phyloP scores from a whole-genome alignment of 148 eudicot genomes.

The Pouteria glomerata region DNA sequence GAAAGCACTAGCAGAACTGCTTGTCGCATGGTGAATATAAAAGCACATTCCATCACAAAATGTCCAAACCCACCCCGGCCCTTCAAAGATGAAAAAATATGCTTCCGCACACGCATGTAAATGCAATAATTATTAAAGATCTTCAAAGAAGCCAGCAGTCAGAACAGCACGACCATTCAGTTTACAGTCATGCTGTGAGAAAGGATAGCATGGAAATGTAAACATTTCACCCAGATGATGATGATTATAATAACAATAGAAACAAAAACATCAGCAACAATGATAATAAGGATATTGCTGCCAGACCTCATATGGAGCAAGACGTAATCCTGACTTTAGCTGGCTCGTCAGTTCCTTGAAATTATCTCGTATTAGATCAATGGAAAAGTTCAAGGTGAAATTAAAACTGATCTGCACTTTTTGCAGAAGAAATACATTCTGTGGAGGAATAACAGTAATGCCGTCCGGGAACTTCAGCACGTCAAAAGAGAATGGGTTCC shows the following conservation, averaged over 20 bases:
- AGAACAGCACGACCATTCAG: too few species aligned
- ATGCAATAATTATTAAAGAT: not conserved
- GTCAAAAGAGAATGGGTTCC: slow-evolving; percentile 66
- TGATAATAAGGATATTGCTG: slow-evolving; percentile 1
- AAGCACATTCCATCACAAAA: not conserved
- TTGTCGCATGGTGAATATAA: not conserved
- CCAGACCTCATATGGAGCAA: slow-evolving; percentile 74
- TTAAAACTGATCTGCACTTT: slow-evolving; percentile 70
- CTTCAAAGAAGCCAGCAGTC: slow-evolving; percentile 5
- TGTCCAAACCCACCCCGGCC: not conserved
- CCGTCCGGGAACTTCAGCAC: slow-evolving; percentile 88
- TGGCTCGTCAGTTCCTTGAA: slow-evolving; percentile 60
- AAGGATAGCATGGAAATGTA: not conserved
- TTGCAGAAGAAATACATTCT: slow-evolving; percentile 73
- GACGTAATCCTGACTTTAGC: slow-evolving; percentile 64
- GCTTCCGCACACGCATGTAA: not conserved
- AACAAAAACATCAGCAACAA: not conserved
- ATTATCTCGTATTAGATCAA: slow-evolving; percentile 58
- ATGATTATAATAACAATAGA: not conserved
- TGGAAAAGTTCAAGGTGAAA: slow-evolving; percentile 80
- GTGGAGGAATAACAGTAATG: slow-evolving; percentile 65
- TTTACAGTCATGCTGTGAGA: not conserved
- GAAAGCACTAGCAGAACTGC: too few species aligned
- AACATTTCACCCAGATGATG: not conserved
- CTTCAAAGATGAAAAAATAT: not conserved